Base-by-base conservation (phyloP, 345 rosid species). In the Tarenaya hassleriana region DNA sequence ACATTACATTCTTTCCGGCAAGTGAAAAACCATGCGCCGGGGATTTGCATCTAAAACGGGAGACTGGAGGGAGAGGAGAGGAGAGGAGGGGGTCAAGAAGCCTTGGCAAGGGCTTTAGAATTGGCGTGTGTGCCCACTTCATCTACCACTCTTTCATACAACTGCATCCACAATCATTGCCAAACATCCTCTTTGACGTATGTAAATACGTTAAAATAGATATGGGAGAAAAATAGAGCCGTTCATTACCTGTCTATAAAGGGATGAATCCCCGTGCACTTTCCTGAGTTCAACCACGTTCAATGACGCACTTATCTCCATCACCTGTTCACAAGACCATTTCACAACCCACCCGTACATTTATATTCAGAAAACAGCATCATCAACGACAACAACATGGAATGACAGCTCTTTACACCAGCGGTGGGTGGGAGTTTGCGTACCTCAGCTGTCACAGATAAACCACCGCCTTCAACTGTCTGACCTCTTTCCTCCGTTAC, bases 361-460 rank as follows among this genome's bases (percentile, higher is more conserved):
- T 16, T 45, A 15, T 47, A 17, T 24, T 66, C 58, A 55, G 49
- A 47, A 27, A 7, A 16, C 34, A 46, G 31, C 27, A 18, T 52
- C 52, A 52, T 20, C 33, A 47, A 27, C 18, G 33, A 24, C 12
- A 1, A 31, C 7, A 7, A 33, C 29, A 34, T 32, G 7, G 3
- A 34, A 11, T 11, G 18, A 7, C 18, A 5, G 20, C 16, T 7
- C 27, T 21, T n/a, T 47, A 3, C 29, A 11, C n/a, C n/a, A n/a
- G n/a, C n/a, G n/a, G n/a, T n/a, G n/a, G n/a, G n/a, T n/a, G n/a
- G n/a, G n/a, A n/a, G n/a, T 24, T 33, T 31, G 53, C 13, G 64
- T 72, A 91, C 98, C 95, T 91, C 95, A 24, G 90, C 90, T 1
- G 81, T 79, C 59, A 87, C 79, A 10, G 83, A 81, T 38, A 91